Base-by-base conservation (phyloP, 768 basidiomycete species). In the Pleurotus salmoneostramineus region DNA sequence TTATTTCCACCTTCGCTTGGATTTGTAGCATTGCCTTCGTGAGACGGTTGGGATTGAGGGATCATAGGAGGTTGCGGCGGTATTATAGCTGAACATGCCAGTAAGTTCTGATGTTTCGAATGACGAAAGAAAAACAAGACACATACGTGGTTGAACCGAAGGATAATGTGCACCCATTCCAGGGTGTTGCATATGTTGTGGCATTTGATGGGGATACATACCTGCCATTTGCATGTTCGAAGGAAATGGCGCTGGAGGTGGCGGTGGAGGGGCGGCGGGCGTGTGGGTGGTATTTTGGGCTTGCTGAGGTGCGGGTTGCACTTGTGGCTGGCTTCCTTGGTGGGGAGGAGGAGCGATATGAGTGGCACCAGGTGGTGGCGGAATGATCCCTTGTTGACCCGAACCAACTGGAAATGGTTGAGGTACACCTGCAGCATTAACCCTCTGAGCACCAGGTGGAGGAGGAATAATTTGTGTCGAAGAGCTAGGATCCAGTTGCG, bases 211-310 rank as follows among this genome's bases (percentile, higher is more conserved):
- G 17, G 56, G 60, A 17, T 49, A 34, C 44, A 45, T 46, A 35
- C 32, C 50, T 37, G 31, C 36, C 32, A 50, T 50, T 44, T 59
- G 60, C 5, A 69, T 64, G 45, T 72, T 69, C 6, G 68, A 66
- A 5, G 77, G 74, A 5, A 75, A 75, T 0, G 74, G 74, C 52
- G 74, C 21, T 27, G 21, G 21, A 27, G 74, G 8, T 59, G 60
- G 5, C 69, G 66, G 6, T 69, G 70, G 46, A 72, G 54, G 46
- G 73, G 54, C 7, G 66, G 56, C 21, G 76, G 71, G 51, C 74
- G 62, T 5, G 72, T 35, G 59, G 63, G 15, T 55, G 60, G 56
- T 46, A 45, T 44, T 32, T 21, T 45, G 44, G 10, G 40, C 50
- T 54, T 51, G 56, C 44, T 47, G 56, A 1, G 37, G 68, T 63